Base-by-base conservation (phyloP, 345 rosid species). In the Gossypium rotundifolium region DNA sequence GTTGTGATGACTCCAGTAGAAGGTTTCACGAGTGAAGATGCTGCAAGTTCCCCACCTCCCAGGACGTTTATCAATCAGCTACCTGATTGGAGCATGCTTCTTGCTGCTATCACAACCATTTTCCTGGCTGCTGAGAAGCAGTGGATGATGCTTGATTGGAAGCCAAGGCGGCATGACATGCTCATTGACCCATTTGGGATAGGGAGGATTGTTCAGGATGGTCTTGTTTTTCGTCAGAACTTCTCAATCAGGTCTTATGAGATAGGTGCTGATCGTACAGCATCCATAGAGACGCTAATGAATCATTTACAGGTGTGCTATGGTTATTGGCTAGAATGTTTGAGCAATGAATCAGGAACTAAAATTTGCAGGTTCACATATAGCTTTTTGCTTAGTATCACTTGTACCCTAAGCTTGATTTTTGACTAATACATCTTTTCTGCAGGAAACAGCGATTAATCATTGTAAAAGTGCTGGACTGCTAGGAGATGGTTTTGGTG, bases 81-180 rank as follows among this genome's bases (percentile, higher is more conserved):
- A 76, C 99, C 99, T 74, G 99, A 95, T 59, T 95, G 99, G 99
- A 93, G 99, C 78, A 93, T 95, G 98, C 97, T 95, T 81, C 96
- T 93, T 51, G 99, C 99, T 76, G 99, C 99, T 44, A 93, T 95
- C 0, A 95, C 99, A 4, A 95, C 99, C 0, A 80, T 95, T 72
- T 95, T 95, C 81, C 81, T 95, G 87, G 99, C 99, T 0, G 99
- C 99, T 3, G 99, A 95, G 87, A 95, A 95, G 82, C 99, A 95
- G 82, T 95, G 98, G 97, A 95, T 86, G 96, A 95, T 93, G 98
- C 98, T 95, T 68, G 99, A 95, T 71, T 93, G 97, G 98, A 96
- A 96, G 81, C 97, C 98, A 0, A 89, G 88, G 75, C 88, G 98
- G 59, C 44, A 97, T 16, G 99, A 96, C 70, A 84, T 91, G 97